Percentiles rank a stretch among this genome's conserved stretches.
These are phyloP conservation scores for Aspergillus tubingensis DNA, from an alignment of 2,329 filamentous ascomycete species.

Conservation along the genomic window DNA sequence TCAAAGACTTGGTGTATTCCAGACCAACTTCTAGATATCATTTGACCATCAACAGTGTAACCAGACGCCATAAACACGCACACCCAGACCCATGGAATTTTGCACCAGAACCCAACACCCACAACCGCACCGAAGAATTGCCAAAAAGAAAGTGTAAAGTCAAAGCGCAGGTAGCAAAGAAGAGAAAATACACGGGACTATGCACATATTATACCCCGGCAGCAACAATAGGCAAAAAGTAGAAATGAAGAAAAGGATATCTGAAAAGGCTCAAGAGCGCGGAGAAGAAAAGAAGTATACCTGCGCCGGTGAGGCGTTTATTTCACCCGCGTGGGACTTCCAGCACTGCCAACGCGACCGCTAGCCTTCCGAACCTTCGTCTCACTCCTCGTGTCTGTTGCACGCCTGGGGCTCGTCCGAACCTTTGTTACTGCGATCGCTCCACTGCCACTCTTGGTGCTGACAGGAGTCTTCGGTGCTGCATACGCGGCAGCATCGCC, in stretches of 20 bases:
- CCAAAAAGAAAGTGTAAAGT: slow-evolving; percentile 13
- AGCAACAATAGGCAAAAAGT: slow-evolving; percentile 12
- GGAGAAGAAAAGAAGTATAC: slow-evolving; percentile 6
- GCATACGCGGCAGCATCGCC: slow-evolving; percentile 34
- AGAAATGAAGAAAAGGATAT: slow-evolving; percentile 10
- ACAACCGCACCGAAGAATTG: slow-evolving; percentile 13
- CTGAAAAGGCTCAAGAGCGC: slow-evolving; percentile 14
- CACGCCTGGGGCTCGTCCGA: slow-evolving; percentile 55
- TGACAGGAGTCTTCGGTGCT: slow-evolving; percentile 56
- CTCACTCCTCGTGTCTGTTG: slow-evolving; percentile 42
- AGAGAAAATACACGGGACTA: slow-evolving; percentile 15
- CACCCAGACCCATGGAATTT: slow-evolving; percentile 25
- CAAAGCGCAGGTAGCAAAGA: slow-evolving; percentile 21
- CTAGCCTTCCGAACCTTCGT: slow-evolving; percentile 49
- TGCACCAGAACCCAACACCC: slow-evolving; percentile 25
- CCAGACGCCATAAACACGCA: slow-evolving; percentile 30
- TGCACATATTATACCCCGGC: slow-evolving; percentile 21
- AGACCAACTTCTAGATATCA: slow-evolving; percentile 23
- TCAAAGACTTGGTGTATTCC: slow-evolving; percentile 17
- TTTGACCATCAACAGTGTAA: slow-evolving; percentile 24
- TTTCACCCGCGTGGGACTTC: slow-evolving; percentile 37
- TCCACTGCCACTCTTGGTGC: slow-evolving; percentile 55
- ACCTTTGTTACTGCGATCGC: slow-evolving; percentile 63
- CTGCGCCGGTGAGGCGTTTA: slow-evolving; percentile 13
- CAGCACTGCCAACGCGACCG: slow-evolving; percentile 48